Percentiles rank a stretch among this genome's conserved stretches.
Evolutionary conservation across 352 stramenopile genomes (phyloP).

Genomic region (Phytophthora multivora): DNA sequence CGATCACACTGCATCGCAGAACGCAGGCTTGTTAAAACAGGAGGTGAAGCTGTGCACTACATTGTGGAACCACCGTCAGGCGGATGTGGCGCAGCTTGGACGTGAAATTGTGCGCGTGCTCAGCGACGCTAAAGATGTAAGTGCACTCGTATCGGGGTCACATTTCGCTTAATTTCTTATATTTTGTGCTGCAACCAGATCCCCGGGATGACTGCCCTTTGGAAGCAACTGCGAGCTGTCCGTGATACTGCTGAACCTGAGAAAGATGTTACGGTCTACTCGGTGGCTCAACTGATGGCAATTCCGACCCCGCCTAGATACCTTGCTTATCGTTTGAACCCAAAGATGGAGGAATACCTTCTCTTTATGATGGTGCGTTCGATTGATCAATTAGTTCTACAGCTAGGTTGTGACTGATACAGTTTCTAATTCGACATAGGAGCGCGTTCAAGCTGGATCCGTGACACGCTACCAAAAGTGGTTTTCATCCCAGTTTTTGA

Average conservation of each 20-base stretch:
- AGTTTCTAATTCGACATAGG: conserved; percentile 34
- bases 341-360: conserved; percentile 87
- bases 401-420: background rate
- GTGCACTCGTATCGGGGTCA: conserved; percentile 2
- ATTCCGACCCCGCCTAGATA: conserved; percentile 76
- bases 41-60: conserved; percentile 80
- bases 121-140: conserved; percentile 82
- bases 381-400: background rate
- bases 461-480: conserved; percentile 88
- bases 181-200: conserved; percentile 43
- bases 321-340: conserved; percentile 77
- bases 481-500: conserved; percentile 86
- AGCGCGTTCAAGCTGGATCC: conserved; percentile 73
- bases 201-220: conserved; percentile 77
- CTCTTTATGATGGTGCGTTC: conserved; percentile 84
- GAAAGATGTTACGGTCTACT: conserved; percentile 60
- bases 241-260: conserved; percentile 47
- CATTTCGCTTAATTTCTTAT: no score
- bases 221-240: conserved; percentile 79
- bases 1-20: conserved; percentile 56
- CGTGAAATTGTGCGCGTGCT: conserved; percentile 81
- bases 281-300: conserved; percentile 75
- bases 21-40: conserved; percentile 73
- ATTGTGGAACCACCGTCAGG: conserved; percentile 72
- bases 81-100: conserved; percentile 70